Conservation (phyloP, 2,329 filamentous ascomycete genomes). For the Hirsutella rhossiliensis region DNA sequence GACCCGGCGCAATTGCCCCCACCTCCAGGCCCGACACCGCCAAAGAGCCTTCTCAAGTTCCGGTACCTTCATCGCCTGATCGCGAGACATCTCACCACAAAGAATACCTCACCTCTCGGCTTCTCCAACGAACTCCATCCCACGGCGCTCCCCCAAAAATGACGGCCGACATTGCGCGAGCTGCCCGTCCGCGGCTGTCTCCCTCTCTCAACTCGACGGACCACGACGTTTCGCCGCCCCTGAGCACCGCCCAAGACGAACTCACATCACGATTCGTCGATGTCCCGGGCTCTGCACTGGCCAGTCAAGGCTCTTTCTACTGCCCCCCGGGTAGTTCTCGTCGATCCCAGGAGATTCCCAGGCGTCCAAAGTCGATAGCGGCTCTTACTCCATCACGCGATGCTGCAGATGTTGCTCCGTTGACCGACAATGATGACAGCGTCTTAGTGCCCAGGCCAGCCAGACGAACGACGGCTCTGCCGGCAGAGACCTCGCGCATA, state of each 20-base stretch:
- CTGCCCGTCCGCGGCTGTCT: constrained; percentile 25
- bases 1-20: constrained; percentile 19
- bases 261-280: constrained; percentile 50
- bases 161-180: constrained; percentile 40
- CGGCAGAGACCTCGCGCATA: constrained; percentile 50
- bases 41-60: constrained; percentile 9
- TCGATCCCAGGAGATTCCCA: constrained; percentile 19
- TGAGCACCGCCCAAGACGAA: constrained; percentile 28
- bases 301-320: constrained; percentile 41
- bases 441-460: constrained; percentile 33
- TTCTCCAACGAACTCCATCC: constrained; percentile 53
- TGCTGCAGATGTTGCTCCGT: constrained; percentile 10
- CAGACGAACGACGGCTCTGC: constrained; percentile 25
- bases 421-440: constrained; percentile 26
- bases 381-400: constrained; percentile 18
- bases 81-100: constrained; percentile 40
- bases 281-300: constrained; percentile 33
- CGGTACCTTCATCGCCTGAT: constrained; percentile 17
- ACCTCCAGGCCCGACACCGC: constrained; percentile 24
- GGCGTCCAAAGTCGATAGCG: constrained; percentile 29
- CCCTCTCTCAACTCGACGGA: constrained; percentile 16
- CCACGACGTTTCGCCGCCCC: constrained; percentile 12
- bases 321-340: constrained; percentile 17
- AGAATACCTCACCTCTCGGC: constrained; percentile 53
- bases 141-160: constrained; percentile 52